These are phyloP conservation scores for Wallacemonas rigidus DNA, from an alignment of 208 protist genomes.

Conservation along the genomic window DNA sequence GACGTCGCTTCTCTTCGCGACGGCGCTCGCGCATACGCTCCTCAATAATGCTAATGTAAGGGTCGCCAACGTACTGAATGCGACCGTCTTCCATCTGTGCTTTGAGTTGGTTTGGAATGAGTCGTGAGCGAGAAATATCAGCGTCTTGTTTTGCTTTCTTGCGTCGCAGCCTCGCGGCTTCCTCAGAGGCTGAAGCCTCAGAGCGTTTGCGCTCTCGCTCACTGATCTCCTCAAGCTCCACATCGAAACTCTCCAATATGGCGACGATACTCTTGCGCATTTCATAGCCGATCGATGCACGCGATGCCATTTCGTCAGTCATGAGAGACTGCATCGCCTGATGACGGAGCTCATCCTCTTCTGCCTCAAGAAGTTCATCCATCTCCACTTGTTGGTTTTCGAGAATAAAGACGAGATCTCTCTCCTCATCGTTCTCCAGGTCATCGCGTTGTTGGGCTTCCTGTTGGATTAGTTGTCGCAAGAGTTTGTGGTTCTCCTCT, in stretches of 20 bases:
- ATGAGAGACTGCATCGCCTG: slow-evolving; percentile 14
- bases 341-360: slow-evolving; percentile 12
- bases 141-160: slow-evolving; percentile 11
- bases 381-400: slow-evolving; percentile 17
- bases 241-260: slow-evolving; percentile 17
- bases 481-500: neutral
- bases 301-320: slow-evolving; percentile 16
- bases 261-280: slow-evolving; percentile 17
- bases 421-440: neutral
- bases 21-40: slow-evolving; percentile 42
- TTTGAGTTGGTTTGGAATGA: slow-evolving; percentile 47
- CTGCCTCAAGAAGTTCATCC: slow-evolving; percentile 12
- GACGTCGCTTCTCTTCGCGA: slow-evolving; percentile 28
- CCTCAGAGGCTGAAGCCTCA: slow-evolving; percentile 16
- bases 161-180: slow-evolving; percentile 12
- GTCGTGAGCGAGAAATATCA: slow-evolving; percentile 21
- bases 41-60: slow-evolving; percentile 41
- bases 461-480: neutral
- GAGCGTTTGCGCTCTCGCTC: slow-evolving; percentile 20
- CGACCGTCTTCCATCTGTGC: slow-evolving; percentile 27
- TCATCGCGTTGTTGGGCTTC: slow-evolving; percentile 7
- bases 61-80: slow-evolving; percentile 49
- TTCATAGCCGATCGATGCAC: slow-evolving; percentile 3
- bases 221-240: slow-evolving; percentile 9
- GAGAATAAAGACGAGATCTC: neutral